Conservation (phyloP, 495 filamentous ascomycete genomes). For the Cercophora scortea region DNA sequence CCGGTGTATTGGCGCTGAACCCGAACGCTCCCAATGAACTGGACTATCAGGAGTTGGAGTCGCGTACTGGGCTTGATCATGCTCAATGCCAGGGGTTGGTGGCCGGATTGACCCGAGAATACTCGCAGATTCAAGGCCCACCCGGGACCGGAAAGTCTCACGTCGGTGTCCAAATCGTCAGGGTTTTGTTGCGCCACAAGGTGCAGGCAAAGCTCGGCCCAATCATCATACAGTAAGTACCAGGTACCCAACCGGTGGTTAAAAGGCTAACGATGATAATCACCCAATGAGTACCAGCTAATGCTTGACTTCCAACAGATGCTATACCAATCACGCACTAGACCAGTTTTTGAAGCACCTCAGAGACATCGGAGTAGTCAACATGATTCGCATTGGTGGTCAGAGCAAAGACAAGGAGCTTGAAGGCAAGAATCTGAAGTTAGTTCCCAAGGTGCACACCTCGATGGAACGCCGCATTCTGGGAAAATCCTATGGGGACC, state of each 20-base stretch:
- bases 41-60: neutral
- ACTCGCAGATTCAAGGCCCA: slow-evolving; percentile 71
- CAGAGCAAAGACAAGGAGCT: slow-evolving; percentile 55
- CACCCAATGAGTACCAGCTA: neutral
- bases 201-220: slow-evolving; percentile 45
- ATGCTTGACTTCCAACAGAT: neutral
- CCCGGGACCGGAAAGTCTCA: slow-evolving; percentile 75
- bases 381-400: slow-evolving; percentile 64
- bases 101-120: slow-evolving; percentile 41
- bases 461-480: slow-evolving; percentile 18
- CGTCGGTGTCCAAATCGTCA: slow-evolving; percentile 47
- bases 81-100: slow-evolving; percentile 50
- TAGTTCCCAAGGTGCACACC: slow-evolving; percentile 23
- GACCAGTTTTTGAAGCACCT: slow-evolving; percentile 68
- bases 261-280: too few relatives aligned
- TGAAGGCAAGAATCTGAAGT: slow-evolving; percentile 38
- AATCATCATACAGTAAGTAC: slow-evolving; percentile 43
- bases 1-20: neutral
- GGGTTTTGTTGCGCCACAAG: slow-evolving; percentile 55
- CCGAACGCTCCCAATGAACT: neutral
- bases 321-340: slow-evolving; percentile 67
- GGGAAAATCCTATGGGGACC: slow-evolving; percentile 13
- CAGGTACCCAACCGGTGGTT: neutral
- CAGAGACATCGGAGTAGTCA: slow-evolving; percentile 41
- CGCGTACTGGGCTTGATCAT: slow-evolving; percentile 32